Conservation (phyloP, 2,329 filamentous ascomycete genomes). For the Thielaviopsis populi region DNA sequence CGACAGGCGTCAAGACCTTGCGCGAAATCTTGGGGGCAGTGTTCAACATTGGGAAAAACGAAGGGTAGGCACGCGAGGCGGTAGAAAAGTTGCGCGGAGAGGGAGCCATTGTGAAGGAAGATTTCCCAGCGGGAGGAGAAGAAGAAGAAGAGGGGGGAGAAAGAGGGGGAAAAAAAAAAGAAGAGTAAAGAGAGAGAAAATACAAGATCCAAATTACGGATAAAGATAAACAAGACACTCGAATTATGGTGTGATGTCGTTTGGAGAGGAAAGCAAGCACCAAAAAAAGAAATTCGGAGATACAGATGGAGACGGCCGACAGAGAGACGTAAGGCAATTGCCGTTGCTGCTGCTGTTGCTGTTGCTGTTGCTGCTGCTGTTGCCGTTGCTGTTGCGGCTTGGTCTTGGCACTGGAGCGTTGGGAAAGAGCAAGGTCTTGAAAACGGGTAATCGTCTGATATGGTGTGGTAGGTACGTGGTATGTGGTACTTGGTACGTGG, state of each 20-base stretch:
- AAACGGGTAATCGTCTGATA: not conserved
- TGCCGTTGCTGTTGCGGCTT: too few relatives aligned
- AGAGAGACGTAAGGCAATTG: not conserved
- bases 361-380: not conserved
- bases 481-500: not conserved
- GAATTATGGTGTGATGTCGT: constrained; percentile 1
- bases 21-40: constrained; percentile 14
- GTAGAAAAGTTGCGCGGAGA: constrained; percentile 21
- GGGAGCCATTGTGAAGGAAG: constrained; percentile 15
- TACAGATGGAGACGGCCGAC: not conserved
- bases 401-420: not conserved
- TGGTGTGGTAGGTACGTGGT: not conserved
- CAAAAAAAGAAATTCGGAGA: not conserved
- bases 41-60: constrained; percentile 22
- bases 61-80: constrained; percentile 22
- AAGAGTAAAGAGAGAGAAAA: not conserved
- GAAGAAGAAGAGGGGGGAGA: not conserved
- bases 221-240: not conserved
- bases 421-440: not conserved
- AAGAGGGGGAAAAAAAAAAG: not conserved
- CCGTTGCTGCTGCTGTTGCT: not conserved
- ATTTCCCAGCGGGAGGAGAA: not conserved
- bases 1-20: constrained; percentile 21
- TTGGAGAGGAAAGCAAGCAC: constrained; percentile 1
- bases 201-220: too few relatives aligned